A percentile compares a stretch with the other conserved stretches of the same genome.
Conservation (phyloP, 805 yeast genomes). For the Sugiyamaella boreocaroliniensis region DNA sequence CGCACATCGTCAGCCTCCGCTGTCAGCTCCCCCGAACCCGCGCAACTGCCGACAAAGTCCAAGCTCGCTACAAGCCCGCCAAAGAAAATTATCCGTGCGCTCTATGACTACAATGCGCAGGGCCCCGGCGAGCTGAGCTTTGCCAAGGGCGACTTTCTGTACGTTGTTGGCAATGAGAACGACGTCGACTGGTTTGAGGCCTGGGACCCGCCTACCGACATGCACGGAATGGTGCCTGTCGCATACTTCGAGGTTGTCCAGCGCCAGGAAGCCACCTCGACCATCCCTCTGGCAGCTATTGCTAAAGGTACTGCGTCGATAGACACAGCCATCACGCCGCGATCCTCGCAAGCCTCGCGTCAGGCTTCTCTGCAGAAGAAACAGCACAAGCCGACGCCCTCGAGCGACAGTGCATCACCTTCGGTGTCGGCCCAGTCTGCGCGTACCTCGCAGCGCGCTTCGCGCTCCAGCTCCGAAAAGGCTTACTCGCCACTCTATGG, state of each 20-base stretch:
- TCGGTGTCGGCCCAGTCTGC: not conserved
- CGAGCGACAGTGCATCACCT: not conserved
- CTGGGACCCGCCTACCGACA: slow-evolving; percentile 70
- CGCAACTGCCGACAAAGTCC: slow-evolving; percentile 12
- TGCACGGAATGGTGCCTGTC: slow-evolving; percentile 82
- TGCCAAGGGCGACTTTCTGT: slow-evolving; percentile 79
- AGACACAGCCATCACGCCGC: not conserved
- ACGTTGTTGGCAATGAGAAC: slow-evolving; percentile 58
- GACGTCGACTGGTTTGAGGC: slow-evolving; percentile 77
- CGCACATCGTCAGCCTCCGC: slow-evolving; percentile 13
- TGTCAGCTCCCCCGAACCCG: slow-evolving; percentile 12
- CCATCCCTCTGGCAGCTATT: slow-evolving; percentile 24
- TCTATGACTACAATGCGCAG: slow-evolving; percentile 68
- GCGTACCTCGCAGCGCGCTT: not conserved
- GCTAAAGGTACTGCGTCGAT: slow-evolving; percentile 3
- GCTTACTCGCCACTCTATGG: slow-evolving; percentile 57
- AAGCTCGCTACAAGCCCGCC: slow-evolving; percentile 46
- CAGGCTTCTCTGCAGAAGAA: not conserved
- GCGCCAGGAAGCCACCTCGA: slow-evolving; percentile 28
- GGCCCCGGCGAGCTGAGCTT: slow-evolving; percentile 77
- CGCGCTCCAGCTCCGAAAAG: slow-evolving; percentile 1
- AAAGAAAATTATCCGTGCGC: slow-evolving; percentile 75
- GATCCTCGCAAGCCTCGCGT: not conserved
- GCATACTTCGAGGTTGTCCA: slow-evolving; percentile 70
- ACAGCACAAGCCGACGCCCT: not conserved